Evolutionary conservation across 2,329 filamentous ascomycete genomes (phyloP), one percentile per base, ranked within the genome.

Genomic region (Fusarium nematophilum): DNA sequence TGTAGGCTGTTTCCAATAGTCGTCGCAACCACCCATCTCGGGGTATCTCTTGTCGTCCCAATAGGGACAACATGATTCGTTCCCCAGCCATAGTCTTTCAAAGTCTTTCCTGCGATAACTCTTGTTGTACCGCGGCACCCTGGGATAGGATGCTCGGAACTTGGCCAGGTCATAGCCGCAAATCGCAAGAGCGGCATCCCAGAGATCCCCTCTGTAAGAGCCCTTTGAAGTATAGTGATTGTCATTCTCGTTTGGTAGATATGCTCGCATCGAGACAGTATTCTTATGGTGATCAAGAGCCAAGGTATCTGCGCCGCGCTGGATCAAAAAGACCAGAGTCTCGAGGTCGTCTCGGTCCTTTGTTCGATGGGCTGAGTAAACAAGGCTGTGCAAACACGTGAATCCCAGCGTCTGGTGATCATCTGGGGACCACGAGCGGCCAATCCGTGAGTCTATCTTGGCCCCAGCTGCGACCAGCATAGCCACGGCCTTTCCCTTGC

Each of bases 141-240:
- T 33, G 0, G 59, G 51, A 10, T 57, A 52, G 3, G 18, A 5
- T 2, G 8, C 4, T n/a, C 59, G 42, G 11, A 49, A 45, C 7
- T 14, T 1, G 0, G 4, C 2, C 0, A 64, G 18, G 8, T 54
- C 42, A 7, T 63, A 43, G 0, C 56, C 59, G 5, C 59, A 60
- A 9, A 33, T 48, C 0, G 27, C 29, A 1, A 63, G 38, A 10
- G 52, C 42, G 4, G 52, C 55, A 15, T 64, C 61, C 61, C 56
- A 64, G 3, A 64, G 44, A 13, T 64, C 59, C 1, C 61, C 61
- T 10, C 44, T 34, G n/a, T 57, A 63, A 11, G 42, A 44, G 3
- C 54, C 56, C 5, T 36, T 56, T 3, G 49, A 47, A 2, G 53
- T 54, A 9, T 56, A 47, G 3, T 47, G 40, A 2, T 48, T 56